Evolutionary conservation across 2,329 filamentous ascomycete genomes (phyloP), one percentile per base, ranked within the genome.

Genomic region (Monosporascus sp.): DNA sequence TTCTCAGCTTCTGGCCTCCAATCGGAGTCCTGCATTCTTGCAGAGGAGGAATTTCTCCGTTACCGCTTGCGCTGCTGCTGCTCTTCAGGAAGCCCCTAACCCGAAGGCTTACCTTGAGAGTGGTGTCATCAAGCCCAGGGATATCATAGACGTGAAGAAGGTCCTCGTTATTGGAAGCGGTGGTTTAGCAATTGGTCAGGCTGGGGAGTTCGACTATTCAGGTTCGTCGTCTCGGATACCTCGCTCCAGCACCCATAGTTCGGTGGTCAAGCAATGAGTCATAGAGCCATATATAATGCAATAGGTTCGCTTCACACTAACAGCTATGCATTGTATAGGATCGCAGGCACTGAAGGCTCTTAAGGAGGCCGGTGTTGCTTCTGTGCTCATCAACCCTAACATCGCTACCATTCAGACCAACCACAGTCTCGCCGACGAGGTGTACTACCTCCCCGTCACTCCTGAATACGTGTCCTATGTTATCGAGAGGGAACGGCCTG

Each of bases 351-450:
- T 99, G 58, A 97, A 97, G 76, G 94, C 94, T 39, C 81, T 99
- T 57, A 97, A 96, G 75, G 93, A 97, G 76, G 93, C 92, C 58
- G 90, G 90, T 56, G 89, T 97, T 55, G 76, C 86, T 62, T 96
- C 93, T 9, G 89, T 97, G 52, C 84, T 97, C 60, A 92, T 97
- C 72, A 97, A 97, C 75, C 93, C 93, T 65, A 97, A 97, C 72
- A 97, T 97, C 70, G 93, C 93, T 55, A 97, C 94, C 54, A 97
- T 97, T 68, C 93, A 97, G 76, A 97, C 93, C 64, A 91, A 95
- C 72, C 93, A 97, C 80, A 87, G 88, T 66, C 88, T 97, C 69
- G 91, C 91, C 67, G 93, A 97, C 69, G 92, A 97, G 76, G 89
- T 97, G 67, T 97, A 97, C 81, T 97, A 97, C 75, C 87, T 97